Evolutionary conservation across 371 early-diverging fungal species (phyloP).

Genomic region (Apophysomyces ossiformis): DNA sequence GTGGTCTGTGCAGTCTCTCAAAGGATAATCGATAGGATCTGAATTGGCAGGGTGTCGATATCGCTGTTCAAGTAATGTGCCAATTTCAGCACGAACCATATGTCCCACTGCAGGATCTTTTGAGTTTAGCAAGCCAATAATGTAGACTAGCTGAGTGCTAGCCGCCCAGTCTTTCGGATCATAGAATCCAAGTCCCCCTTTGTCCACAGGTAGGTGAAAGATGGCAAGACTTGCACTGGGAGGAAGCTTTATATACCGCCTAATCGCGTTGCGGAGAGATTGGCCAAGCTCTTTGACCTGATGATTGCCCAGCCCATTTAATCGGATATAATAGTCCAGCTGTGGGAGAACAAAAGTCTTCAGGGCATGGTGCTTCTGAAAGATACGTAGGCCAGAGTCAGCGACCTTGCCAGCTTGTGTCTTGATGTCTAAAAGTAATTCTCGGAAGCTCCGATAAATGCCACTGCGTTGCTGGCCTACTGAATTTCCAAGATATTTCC

Average conservation of each 20-base stretch:
- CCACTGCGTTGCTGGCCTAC: background rate
- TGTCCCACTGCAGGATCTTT: background rate
- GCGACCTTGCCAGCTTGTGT: constrained; percentile 1
- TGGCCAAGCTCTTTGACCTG: background rate
- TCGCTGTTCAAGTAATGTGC: background rate
- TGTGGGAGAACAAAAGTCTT: background rate
- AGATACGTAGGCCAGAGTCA: background rate
- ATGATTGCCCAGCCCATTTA: background rate
- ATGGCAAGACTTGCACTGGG: background rate
- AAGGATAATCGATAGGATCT: background rate
- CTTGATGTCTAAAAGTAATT: background rate
- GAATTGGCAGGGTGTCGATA: background rate
- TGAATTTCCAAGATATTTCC: background rate
- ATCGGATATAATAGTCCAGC: background rate
- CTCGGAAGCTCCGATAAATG: background rate
- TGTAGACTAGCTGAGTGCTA: background rate
- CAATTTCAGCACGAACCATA: constrained; percentile 1
- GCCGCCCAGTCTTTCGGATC: constrained; percentile 2
- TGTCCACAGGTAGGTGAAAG: background rate
- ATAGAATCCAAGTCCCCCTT: background rate
- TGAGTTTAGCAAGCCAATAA: background rate
- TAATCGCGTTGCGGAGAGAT: background rate
- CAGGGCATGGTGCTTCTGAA: background rate
- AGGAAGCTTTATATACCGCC: background rate
- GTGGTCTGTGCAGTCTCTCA: background rate